Percentiles rank a stretch among this genome's conserved stretches.
These are phyloP conservation scores for Apiospora phragmitis DNA, from an alignment of 2,329 filamentous ascomycete species.

Conservation along the genomic window DNA sequence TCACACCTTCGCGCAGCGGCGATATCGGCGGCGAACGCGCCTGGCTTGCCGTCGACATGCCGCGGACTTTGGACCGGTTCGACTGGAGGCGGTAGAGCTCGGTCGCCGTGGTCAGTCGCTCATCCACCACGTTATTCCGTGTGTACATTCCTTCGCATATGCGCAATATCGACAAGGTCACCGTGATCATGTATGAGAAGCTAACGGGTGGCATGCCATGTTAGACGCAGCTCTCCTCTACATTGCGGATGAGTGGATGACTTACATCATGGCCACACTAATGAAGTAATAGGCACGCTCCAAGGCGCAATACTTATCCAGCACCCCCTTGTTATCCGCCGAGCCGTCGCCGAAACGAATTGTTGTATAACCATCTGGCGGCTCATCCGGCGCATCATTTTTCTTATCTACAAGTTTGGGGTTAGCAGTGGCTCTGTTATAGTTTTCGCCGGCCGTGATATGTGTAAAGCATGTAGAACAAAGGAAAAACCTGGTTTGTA, in stretches of 20 bases:
- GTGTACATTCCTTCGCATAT: constrained; percentile 32
- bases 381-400: constrained; percentile 17
- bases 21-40: neutral
- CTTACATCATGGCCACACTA: constrained; percentile 31
- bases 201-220: constrained; percentile 15
- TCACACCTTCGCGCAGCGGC: constrained; percentile 7
- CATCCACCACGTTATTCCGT: constrained; percentile 24
- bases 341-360: constrained; percentile 32
- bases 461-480: neutral
- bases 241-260: neutral
- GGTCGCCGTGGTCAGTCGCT: constrained; percentile 25
- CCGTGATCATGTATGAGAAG: constrained; percentile 30
- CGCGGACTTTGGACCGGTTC: constrained; percentile 21
- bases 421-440: constrained; percentile 10
- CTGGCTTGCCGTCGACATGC: constrained; percentile 17
- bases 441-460: neutral
- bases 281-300: constrained; percentile 36
- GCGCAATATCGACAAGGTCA: constrained; percentile 29
- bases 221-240: neutral
- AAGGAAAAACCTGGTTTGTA: too few species aligned
- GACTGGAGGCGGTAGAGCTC: constrained; percentile 25
- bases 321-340: constrained; percentile 23
- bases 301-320: constrained; percentile 32
- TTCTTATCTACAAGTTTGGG: constrained; percentile 8
- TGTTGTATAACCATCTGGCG: constrained; percentile 26